phyloP scores from a whole-genome alignment of 2,329 filamentous ascomycete species.

The Hypocreales sp. region DNA sequence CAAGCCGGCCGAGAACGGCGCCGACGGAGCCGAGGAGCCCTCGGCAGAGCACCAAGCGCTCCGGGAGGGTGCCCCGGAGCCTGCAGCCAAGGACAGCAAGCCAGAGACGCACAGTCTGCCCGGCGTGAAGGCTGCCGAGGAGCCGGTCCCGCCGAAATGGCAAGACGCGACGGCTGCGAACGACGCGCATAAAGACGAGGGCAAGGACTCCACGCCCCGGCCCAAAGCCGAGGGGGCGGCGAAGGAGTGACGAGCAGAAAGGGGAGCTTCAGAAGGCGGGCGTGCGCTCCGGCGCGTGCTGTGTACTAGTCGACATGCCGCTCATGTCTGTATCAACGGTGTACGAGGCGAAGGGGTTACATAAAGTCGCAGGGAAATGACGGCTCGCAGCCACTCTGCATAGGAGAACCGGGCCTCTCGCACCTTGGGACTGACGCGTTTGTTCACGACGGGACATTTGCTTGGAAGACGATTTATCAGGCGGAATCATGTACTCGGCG shows the following conservation, averaged over 20 bases:
- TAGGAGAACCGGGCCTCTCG: too few species aligned
- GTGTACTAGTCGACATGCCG: conserved; percentile 3
- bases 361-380: conserved; percentile 2
- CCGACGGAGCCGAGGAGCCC: conserved; percentile 9
- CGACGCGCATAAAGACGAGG: conserved; percentile 7
- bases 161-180: conserved; percentile 16
- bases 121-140: conserved; percentile 2
- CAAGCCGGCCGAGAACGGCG: too few species aligned
- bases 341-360: conserved; percentile 1
- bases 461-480: neutral
- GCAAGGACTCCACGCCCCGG: too few species aligned
- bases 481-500: too few species aligned
- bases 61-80: conserved; percentile 3
- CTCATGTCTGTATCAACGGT: conserved; percentile 4
- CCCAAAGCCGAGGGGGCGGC: too few species aligned
- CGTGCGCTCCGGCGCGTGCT: conserved; percentile 1
- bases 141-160: too few species aligned
- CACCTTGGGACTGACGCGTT: too few species aligned
- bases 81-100: conserved; percentile 1
- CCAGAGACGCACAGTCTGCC: conserved; percentile 5
- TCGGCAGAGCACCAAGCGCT: conserved; percentile 2
- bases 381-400: conserved; percentile 2
- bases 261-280: neutral
- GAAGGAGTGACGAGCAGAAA: too few species aligned
- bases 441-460: too few species aligned